These are phyloP conservation scores for Crithidia sp. DNA, from an alignment of 208 protist genomes.

Conservation along the genomic window DNA sequence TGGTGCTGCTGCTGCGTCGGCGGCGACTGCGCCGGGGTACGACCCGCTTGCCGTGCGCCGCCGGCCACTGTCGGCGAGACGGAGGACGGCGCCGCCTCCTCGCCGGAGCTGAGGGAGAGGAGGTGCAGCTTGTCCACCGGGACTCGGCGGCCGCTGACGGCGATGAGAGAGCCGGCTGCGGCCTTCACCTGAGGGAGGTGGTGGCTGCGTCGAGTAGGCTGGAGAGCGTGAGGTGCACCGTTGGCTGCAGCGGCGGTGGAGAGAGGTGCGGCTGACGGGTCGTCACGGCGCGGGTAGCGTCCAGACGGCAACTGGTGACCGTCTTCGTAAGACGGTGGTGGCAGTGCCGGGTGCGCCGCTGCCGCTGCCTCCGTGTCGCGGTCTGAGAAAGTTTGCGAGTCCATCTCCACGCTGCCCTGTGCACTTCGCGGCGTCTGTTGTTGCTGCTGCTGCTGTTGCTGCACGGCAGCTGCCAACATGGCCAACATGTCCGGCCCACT, in stretches of 20 bases:
- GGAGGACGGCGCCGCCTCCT: conserved; percentile 9
- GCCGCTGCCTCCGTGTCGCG: neutral
- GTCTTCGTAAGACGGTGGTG: conserved; percentile 19
- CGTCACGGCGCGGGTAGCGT: conserved; percentile 2
- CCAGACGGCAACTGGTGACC: neutral
- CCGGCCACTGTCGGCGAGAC: neutral
- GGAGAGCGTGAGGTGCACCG: conserved; percentile 12
- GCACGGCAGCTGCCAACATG: conserved; percentile 33
- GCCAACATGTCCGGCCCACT: conserved; percentile 25
- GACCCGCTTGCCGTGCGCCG: neutral
- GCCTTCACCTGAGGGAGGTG: conserved; percentile 42
- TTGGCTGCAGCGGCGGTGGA: neutral
- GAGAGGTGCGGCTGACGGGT: neutral
- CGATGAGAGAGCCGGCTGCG: conserved; percentile 57
- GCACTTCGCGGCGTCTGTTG: conserved; percentile 20
- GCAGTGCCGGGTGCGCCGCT: neutral
- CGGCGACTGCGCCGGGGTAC: neutral
- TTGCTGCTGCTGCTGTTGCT: conserved; percentile 17
- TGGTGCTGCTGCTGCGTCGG: conserved; percentile 10
- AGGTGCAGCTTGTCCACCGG: conserved; percentile 80
- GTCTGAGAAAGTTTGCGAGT: conserved; percentile 15
- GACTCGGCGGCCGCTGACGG: conserved; percentile 78
- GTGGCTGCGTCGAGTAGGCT: conserved; percentile 26
- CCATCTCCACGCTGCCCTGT: conserved; percentile 3
- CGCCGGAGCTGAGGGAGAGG: conserved; percentile 34